Evolutionary conservation across 140 eudicot genomes (phyloP), one percentile per base, ranked within the genome.

Genomic region (Erigeron philadelphicus): DNA sequence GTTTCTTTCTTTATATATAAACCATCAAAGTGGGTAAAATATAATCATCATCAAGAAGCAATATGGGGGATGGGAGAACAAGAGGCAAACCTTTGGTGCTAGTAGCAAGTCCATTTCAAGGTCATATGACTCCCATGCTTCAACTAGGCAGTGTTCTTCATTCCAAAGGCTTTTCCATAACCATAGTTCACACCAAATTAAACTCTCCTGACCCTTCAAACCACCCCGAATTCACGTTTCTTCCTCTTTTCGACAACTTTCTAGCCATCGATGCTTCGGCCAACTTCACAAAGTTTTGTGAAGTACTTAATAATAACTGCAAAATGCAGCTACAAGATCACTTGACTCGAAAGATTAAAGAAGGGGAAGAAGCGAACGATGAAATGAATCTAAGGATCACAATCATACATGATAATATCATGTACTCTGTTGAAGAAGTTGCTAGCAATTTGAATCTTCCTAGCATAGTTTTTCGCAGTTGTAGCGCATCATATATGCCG

Each of bases 101-200:
- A 5, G 83, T 83, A 49, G 81, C 83, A 64, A 71, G 72, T 72
- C 83, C 88, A 61, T 70, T 70, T 46, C 85, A 80, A 55, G 88
- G 88, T 8, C 88, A 83, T 55, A 77, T 80, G 61, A 83, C 80
- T 23, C 90, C 90, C 2, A 84, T 84, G 83, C 82, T 84, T 70
- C 76, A 81, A 64, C 79, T 81, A 5, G 87, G 79, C 4, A 41
- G 69, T 19, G 72, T 81, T 65, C 90, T 84, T 67, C 69, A 73
- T 44, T 75, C 90, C 65, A 70, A 67, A 57, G 86, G 86, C 16
- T 84, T 84, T 66, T 79, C 84, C n/a, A 73, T 84, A 49, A 66
- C 74, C 61, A 73, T 84, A 13, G 84, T 73, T 18, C 90, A 84
- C 74, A 64, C 90, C 16, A 75, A 70, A 38, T 19, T 75, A 70